Evolutionary conservation across 148 eudicot species (phyloP), one percentile per base, ranked within the genome.

Genomic region (Amaranthus hypochondriacus): DNA sequence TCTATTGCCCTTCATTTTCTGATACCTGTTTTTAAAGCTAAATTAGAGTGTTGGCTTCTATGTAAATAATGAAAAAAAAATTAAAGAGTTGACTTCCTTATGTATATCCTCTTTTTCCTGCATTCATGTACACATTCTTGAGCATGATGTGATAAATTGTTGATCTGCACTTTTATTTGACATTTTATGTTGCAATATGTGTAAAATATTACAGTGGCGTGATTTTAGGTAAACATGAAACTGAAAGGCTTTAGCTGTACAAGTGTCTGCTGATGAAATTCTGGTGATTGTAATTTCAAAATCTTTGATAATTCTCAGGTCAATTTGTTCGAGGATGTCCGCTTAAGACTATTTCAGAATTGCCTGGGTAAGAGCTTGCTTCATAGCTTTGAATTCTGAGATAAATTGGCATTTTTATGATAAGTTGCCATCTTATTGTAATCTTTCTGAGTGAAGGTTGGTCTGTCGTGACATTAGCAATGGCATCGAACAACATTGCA

Each of bases 401-500:
- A 53, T 7, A 52, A 13, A 0, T 46, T 58, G 39, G 10, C 10
- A 7, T 43, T 67, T 62, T 52, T 9, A 43, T n/a, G 46, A 49
- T 11, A 13, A 61, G 15, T 6, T 9, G 44, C 56, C 51, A 67
- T 52, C 70, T 74, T 67, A 74, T 9, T 15, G 28, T 10, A 42
- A 42, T 44, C 48, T 9, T 69, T 72, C 39, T 60, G 73, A 7
- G 59, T 73, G 66, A 72, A 82, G 85, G 79, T 66, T 83, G 85
- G 72, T 83, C 13, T 76, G 75, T 68, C 46, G 14, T 70, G 86
- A 84, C 77, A 68, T 84, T 61, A 74, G 79, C 60, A 76, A 78
- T 56, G 84, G 86, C n/a, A 72, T 62, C 69, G 86, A 84, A 75
- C 72, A 73, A 43, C 56, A 56, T 18, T 7, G 73, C 68, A 80